Evolutionary conservation across 2,329 filamentous ascomycete genomes (phyloP), one percentile per base, ranked within the genome.

Genomic region (Stemphylium beticola): DNA sequence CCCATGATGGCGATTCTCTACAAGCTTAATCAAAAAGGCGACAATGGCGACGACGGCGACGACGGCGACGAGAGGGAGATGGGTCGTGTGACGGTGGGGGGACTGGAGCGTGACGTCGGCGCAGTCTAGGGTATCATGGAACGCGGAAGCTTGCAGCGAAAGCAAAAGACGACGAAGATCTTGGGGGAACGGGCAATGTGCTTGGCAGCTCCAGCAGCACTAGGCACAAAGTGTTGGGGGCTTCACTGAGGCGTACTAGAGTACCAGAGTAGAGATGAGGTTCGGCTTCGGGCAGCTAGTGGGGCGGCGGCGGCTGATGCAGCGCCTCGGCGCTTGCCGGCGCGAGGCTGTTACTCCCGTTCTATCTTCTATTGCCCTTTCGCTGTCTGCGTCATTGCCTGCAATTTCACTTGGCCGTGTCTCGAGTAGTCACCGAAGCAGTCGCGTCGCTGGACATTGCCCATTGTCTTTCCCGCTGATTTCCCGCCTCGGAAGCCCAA

Each of bases 1-100:
- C 71, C 76, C 80, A 83, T 83, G 41, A 38, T 62, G 31, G 10
- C 26, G 43, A 4, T 33, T 17, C 15, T 43, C 22, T 26, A 29
- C 2, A 5, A 29, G 18, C 17, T 33, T 24, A 10, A 17, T 49
- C n/a, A 6, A 48, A 18, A 17, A 7, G 18, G 39, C 34, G 34
- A 15, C 37, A 15, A 29, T 45, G 15, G 58, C 22, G 50, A 52
- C 48, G 57, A 49, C 54, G 46, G 58, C 58, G 39, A 53, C 37
- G 50, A 43, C 20, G 53, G 33, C 54, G 60, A 38, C 29, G 46
- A 29, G 26, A 29, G 26, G 26, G 2, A 29, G 26, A 29, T 40
- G 29, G 57, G 67, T 63, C 59, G 71, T 70, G 72, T 68, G 72
- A 65, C 63, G 58, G 66, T 41, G 63, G 58, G 65, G 64, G 64